Conservation (phyloP, 768 basidiomycete genomes). For the Gloeopeniophorella convolvens region DNA sequence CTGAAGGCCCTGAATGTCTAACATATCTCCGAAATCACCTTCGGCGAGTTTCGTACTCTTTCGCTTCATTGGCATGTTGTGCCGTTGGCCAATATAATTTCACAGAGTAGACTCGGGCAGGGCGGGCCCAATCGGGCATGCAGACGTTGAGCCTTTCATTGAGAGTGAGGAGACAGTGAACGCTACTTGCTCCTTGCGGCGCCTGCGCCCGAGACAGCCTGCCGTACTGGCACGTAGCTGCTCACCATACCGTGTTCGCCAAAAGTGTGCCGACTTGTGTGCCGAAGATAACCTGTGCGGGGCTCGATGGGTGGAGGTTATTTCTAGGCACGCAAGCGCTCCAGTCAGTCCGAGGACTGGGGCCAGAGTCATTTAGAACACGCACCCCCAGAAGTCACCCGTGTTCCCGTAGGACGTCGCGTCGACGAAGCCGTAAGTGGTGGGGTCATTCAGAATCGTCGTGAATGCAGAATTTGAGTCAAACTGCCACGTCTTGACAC, state of each 20-base stretch:
- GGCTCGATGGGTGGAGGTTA: constrained; percentile 44
- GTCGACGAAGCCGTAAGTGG: constrained; percentile 50
- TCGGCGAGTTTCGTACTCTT: too few relatives aligned
- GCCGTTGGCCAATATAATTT: too few relatives aligned
- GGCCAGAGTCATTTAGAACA: neutral
- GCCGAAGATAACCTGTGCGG: constrained; percentile 25
- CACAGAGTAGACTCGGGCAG: too few relatives aligned
- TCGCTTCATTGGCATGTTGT: too few relatives aligned
- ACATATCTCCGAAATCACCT: too few relatives aligned
- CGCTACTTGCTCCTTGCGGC: neutral
- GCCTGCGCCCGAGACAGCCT: neutral
- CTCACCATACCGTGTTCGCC: constrained; percentile 23
- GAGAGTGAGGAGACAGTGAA: too few relatives aligned
- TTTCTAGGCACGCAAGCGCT: constrained; percentile 34
- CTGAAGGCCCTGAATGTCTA: too few relatives aligned
- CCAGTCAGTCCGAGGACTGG: neutral
- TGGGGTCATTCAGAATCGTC: constrained; percentile 42
- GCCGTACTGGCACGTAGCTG: too few relatives aligned
- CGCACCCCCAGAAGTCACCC: constrained; percentile 51
- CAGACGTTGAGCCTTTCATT: too few relatives aligned
- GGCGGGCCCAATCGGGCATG: too few relatives aligned
- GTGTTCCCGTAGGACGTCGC: constrained; percentile 39
- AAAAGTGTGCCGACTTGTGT: constrained; percentile 22
- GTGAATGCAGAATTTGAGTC: constrained; percentile 46
- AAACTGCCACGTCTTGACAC: constrained; percentile 44